phyloP scores from a whole-genome alignment of 192 early-diverging fungal species.

The Backusella psychrophila region DNA sequence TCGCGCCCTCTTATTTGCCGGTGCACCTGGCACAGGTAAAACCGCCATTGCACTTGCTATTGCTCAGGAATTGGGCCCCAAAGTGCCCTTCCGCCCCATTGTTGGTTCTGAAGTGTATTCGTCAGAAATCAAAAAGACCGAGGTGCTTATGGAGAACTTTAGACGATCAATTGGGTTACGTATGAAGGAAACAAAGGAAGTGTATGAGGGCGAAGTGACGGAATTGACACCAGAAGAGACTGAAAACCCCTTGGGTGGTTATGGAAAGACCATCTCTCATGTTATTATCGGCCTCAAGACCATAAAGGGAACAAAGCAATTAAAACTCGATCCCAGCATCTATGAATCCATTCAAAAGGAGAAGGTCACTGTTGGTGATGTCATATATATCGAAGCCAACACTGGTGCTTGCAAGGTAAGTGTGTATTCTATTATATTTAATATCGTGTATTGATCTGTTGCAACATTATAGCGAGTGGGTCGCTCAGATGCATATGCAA shows the following conservation, averaged over 20 bases:
- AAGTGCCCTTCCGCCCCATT: conserved; percentile 99
- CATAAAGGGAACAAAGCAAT: conserved; percentile 97
- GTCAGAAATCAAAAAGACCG: conserved; percentile 98
- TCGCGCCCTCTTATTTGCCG: conserved; percentile 89
- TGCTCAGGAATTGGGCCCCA: conserved; percentile 94
- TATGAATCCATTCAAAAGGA: conserved; percentile 98
- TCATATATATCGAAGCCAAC: conserved; percentile 98
- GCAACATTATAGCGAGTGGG: conserved; percentile 76
- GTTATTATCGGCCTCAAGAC: conserved; percentile 97
- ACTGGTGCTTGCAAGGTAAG: conserved; percentile 91
- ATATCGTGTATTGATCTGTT: not conserved
- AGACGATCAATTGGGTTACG: conserved; percentile 93
- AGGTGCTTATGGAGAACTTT: conserved; percentile 99
- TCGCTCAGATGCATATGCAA: conserved; percentile 96
- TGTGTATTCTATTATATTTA: not conserved
- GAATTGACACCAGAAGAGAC: conserved; percentile 97
- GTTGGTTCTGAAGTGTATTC: conserved; percentile 98
- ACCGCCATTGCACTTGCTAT: conserved; percentile 96
- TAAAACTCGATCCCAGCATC: conserved; percentile 96
- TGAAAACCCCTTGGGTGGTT: conserved; percentile 97
- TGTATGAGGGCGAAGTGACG: conserved; percentile 99
- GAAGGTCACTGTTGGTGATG: conserved; percentile 93
- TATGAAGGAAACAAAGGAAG: conserved; percentile 99
- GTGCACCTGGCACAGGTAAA: conserved; percentile 97
- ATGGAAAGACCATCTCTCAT: conserved; percentile 94